These are phyloP conservation scores for Bisporella sp. DNA, from an alignment of 2,329 filamentous ascomycete genomes.

Conservation along the genomic window DNA sequence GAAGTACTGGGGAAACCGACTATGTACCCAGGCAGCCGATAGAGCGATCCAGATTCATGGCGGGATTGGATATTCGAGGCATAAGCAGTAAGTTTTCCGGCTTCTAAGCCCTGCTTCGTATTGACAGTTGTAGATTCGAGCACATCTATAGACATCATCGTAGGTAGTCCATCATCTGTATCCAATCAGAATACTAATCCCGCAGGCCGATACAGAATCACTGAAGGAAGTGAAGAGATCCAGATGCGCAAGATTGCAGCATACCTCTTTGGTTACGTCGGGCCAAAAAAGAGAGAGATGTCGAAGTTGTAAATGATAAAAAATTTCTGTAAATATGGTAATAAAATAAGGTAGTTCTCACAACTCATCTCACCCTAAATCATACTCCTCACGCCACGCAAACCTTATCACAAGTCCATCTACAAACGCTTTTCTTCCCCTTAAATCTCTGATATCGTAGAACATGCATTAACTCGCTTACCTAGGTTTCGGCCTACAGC, in stretches of 20 bases:
- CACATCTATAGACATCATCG: constrained; percentile 60
- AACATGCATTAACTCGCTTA: too few relatives aligned
- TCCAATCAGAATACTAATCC: neutral
- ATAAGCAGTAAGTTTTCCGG: constrained; percentile 14
- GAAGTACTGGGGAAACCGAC: constrained; percentile 51
- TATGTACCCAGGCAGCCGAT: constrained; percentile 54
- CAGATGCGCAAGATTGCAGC: constrained; percentile 60
- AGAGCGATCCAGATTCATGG: constrained; percentile 46
- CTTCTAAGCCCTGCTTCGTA: neutral
- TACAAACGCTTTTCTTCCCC: too few relatives aligned
- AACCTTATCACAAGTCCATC: too few relatives aligned
- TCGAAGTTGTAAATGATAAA: constrained; percentile 11
- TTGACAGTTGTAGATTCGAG: constrained; percentile 42
- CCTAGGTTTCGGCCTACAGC: too few relatives aligned
- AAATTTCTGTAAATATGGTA: too few relatives aligned
- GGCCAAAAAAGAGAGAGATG: constrained; percentile 30
- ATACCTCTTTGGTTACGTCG: constrained; percentile 44
- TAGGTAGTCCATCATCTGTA: neutral
- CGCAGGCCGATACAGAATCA: constrained; percentile 47
- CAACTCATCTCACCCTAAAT: too few relatives aligned
- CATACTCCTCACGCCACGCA: too few relatives aligned
- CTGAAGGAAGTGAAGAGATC: constrained; percentile 58
- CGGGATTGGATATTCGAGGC: constrained; percentile 21
- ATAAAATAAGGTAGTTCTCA: too few relatives aligned
- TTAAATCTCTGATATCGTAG: too few relatives aligned